Base-by-base conservation (phyloP, 768 basidiomycete species). In the Arthromyces matolae region DNA sequence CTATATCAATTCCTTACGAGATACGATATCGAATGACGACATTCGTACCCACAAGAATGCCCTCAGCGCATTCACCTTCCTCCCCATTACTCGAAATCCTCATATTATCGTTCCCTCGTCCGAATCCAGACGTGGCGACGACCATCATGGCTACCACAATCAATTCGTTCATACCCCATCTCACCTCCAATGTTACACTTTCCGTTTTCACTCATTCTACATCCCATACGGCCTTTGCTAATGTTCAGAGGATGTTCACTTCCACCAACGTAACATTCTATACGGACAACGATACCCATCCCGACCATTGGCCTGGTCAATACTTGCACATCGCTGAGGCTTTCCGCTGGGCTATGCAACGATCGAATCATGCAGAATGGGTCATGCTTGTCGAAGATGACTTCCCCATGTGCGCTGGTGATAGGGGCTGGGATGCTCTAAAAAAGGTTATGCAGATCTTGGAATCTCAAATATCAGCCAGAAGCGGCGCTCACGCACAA, bases 321-420 rank as follows among this genome's bases (percentile, higher is more conserved):
- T 63, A 72, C 46, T 59, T 73, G 25, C 73, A 73, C 53, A 61
- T 69, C 25, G 62, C 70, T 7, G 72, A 75, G 37, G 71, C 71
- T 4, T 65, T 74, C 32, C 49, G 64, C 22, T 73, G 71, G 73
- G 51, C 58, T 48, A 27, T 40, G 27, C 59, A 58, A 34, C 47
- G 50, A 4, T 27, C 49, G 1, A 24, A 13, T n/a, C 48, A 51
- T 29, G 62, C 69, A 12, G 70, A 73, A 46, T 73, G 71, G 71
- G 51, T 74, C 4, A 72, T 72, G 67, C 58, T 74, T 10, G 58
- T 70, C 23, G 72, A 73, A 44, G 72, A 75, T 51, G 71, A 75
- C 50, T 74, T 74, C 37, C 71, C 72, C 0, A 35, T 74, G 16
- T 74, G 71, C 24, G 66, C 62, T 13, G 62, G 63, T 5, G 63